phyloP scores from a whole-genome alignment of 2,329 filamentous ascomycete species.

The Leptographium galeiforme region DNA sequence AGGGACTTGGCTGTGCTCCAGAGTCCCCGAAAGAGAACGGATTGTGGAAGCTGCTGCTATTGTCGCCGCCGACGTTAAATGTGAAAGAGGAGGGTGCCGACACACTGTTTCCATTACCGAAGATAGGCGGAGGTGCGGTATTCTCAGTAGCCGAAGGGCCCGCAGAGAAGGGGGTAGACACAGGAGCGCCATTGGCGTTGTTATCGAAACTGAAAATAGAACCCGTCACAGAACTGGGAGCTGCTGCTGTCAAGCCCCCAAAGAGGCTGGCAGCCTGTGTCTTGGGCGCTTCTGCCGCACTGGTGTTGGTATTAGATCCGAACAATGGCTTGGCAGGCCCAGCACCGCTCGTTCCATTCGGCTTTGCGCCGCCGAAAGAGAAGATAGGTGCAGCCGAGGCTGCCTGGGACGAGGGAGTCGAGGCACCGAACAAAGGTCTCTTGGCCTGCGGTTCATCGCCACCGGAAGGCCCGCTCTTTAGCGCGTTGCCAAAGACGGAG shows the following conservation, averaged over 20 bases:
- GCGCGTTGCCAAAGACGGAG: slow-evolving; percentile 6
- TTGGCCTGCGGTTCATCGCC: slow-evolving; percentile 12
- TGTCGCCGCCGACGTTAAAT: slow-evolving; percentile 21
- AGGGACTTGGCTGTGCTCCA: slow-evolving; percentile 11
- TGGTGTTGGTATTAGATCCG: slow-evolving; percentile 2
- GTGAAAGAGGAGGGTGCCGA: slow-evolving; percentile 22
- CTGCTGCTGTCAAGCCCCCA: slow-evolving; percentile 1
- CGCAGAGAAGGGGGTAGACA: slow-evolving; percentile 4
- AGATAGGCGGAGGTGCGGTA: neutral
- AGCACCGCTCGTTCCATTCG: neutral
- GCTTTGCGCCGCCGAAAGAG: slow-evolving; percentile 5
- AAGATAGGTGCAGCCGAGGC: slow-evolving; percentile 2
- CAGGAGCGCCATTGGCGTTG: neutral
- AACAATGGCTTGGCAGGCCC: slow-evolving; percentile 13
- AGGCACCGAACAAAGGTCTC: slow-evolving; percentile 15
- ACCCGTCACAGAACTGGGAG: neutral
- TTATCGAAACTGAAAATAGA: slow-evolving; percentile 7
- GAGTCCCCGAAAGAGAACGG: slow-evolving; percentile 21
- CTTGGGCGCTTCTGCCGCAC: slow-evolving; percentile 1
- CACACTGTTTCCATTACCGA: slow-evolving; percentile 3
- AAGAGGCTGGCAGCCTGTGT: slow-evolving; percentile 1
- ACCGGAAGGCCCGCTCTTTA: slow-evolving; percentile 6
- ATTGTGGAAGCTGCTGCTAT: slow-evolving; percentile 20
- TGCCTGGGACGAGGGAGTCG: slow-evolving; percentile 1
- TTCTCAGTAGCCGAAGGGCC: neutral